phyloP scores from a whole-genome alignment of 2,329 filamentous ascomycete genomes.

The Scedosporium apiospermum region DNA sequence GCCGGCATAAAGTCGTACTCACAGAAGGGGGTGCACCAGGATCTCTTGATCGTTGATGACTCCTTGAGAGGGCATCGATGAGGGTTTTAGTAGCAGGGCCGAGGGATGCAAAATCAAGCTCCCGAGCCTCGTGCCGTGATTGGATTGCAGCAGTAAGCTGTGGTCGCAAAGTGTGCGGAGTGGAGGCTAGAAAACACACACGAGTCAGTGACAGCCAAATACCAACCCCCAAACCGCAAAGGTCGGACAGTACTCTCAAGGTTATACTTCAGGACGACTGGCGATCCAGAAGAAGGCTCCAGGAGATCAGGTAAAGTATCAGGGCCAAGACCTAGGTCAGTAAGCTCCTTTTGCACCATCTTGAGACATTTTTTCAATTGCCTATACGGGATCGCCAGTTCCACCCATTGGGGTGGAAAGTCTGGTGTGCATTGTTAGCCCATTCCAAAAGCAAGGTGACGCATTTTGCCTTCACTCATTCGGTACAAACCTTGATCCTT shows the following conservation, averaged over 20 bases:
- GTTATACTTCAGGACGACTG: constrained; percentile 42
- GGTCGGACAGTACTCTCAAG: constrained; percentile 33
- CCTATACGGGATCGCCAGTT: constrained; percentile 72
- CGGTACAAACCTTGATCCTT: constrained; percentile 42
- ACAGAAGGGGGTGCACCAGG: background rate
- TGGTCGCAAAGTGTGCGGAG: constrained; percentile 46
- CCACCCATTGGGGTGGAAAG: constrained; percentile 64
- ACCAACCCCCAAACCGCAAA: background rate
- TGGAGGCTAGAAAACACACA: constrained; percentile 19
- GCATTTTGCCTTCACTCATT: background rate
- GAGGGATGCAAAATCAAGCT: constrained; percentile 54
- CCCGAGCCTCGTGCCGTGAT: constrained; percentile 13
- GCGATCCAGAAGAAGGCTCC: constrained; percentile 35
- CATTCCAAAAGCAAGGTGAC: background rate
- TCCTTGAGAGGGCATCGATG: constrained; percentile 49
- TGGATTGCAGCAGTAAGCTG: constrained; percentile 63
- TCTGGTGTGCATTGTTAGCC: constrained; percentile 24
- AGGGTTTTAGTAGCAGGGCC: constrained; percentile 55
- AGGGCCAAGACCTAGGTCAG: constrained; percentile 60
- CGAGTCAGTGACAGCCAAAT: background rate
- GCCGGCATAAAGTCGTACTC: background rate
- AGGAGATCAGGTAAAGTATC: constrained; percentile 60
- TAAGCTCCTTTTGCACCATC: constrained; percentile 63
- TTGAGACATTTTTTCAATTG: constrained; percentile 86
- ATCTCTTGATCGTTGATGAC: constrained; percentile 20